Evolutionary conservation across 2,329 filamentous ascomycete genomes (phyloP), one percentile per base, ranked within the genome.

Genomic region (Penicillium sp.): DNA sequence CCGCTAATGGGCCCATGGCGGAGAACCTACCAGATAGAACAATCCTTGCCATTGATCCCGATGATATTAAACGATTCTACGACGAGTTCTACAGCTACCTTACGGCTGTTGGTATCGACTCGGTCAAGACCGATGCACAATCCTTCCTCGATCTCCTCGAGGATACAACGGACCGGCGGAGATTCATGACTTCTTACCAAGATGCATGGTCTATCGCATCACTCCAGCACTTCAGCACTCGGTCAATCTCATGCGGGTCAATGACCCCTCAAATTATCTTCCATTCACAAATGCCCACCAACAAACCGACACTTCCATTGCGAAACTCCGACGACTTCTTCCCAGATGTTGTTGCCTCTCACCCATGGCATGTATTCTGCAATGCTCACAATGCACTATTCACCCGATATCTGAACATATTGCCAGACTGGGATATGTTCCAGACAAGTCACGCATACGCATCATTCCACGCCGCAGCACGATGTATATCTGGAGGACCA

Each of bases 311-410:
- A 0, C 81, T 96, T 25, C 79, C 93, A 0, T 83, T 92, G 19
- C 89, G 94, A 47, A 97, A 96, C 75, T 96, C 90, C 0, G 93
- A 88, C 53, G 79, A 97, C 75, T 99, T 93, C 80, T 97, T 96
- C 73, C 94, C 94, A 0, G 85, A 92, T 44, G 83, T 92, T 4
- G 84, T 88, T 0, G 83, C 86, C 0, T 91, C 89, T 7, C 94
- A 99, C 61, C 85, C 93, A 0, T 99, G 94, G 93, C 94, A 99
- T 73, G 83, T 97, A 36, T 99, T 96, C 81, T 86, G 89, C 62
- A 99, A 97, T 70, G 93, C 93, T 0, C 90, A 97, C 75, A 97
- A 96, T 71, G 82, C 86, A 33, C 80, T 97, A 0, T 79, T 97
- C 15, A 93, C 89, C 2, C 87, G 91, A 61, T 88, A 94, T 68